Evolutionary conservation across 2,329 filamentous ascomycete genomes (phyloP).

Genomic region (Cordyceps militaris): DNA sequence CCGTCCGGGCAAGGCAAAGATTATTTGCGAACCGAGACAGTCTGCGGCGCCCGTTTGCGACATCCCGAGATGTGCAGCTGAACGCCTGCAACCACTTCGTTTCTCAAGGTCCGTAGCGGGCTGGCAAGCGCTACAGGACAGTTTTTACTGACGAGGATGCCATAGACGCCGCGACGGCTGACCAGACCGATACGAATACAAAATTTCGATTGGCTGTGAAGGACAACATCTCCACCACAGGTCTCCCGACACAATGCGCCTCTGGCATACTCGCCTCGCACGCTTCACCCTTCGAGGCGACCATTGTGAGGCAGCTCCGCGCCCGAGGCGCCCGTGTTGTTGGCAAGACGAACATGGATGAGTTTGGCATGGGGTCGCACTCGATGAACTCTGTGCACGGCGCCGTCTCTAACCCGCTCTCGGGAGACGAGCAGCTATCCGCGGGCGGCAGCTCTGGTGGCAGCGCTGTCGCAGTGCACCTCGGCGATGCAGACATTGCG

Average conservation of each 20-base stretch:
- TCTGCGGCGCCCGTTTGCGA: neutral
- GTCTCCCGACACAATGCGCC: slow-evolving; percentile 72
- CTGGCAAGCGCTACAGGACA: neutral
- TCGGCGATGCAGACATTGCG: slow-evolving; percentile 52
- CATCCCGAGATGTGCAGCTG: slow-evolving; percentile 14
- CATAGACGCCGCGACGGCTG: neutral
- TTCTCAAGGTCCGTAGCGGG: slow-evolving; percentile 18
- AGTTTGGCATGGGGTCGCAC: slow-evolving; percentile 92
- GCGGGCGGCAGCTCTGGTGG: slow-evolving; percentile 90
- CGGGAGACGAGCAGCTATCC: slow-evolving; percentile 40
- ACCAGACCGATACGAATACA: neutral
- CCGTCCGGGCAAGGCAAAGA: neutral
- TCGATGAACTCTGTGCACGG: slow-evolving; percentile 65
- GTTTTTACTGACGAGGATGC: neutral
- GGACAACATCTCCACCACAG: slow-evolving; percentile 65
- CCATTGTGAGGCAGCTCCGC: slow-evolving; percentile 64
- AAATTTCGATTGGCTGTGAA: slow-evolving; percentile 56
- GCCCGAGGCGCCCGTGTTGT: slow-evolving; percentile 55
- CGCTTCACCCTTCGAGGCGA: slow-evolving; percentile 72
- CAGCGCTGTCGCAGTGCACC: slow-evolving; percentile 76
- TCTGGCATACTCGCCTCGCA: slow-evolving; percentile 68
- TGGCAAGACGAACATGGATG: slow-evolving; percentile 89
- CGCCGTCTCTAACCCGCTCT: slow-evolving; percentile 48
- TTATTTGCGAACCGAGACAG: neutral
- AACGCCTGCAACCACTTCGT: slow-evolving; percentile 33